Evolutionary conservation across 352 stramenopile species (phyloP).

Genomic region (Globisporangium paroecandrum): DNA sequence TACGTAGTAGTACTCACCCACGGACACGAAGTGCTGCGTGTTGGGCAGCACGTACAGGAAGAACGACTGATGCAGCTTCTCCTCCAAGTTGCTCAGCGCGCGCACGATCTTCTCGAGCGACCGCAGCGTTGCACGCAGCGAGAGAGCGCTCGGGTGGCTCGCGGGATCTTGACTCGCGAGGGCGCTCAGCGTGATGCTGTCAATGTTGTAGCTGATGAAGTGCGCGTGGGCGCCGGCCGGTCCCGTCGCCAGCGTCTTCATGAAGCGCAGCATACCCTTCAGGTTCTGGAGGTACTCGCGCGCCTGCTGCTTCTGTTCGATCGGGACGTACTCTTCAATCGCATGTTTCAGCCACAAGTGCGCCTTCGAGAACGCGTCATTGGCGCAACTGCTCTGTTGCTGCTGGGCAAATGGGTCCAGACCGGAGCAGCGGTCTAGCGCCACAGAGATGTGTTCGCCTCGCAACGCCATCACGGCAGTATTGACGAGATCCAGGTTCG

Average conservation of each 20-base stretch:
- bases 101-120: constrained; percentile 67
- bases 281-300: constrained; percentile 55
- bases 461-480: constrained; percentile 51
- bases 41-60: constrained; percentile 84
- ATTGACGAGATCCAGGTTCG: constrained; percentile 87
- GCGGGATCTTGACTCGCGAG: constrained; percentile 21
- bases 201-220: constrained; percentile 87
- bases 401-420: constrained; percentile 1
- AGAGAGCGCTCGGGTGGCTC: constrained; percentile 20
- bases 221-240: constrained; percentile 65
- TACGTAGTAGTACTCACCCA: constrained; percentile 85
- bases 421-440: constrained; percentile 45
- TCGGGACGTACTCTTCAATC: constrained; percentile 5
- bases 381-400: not conserved
- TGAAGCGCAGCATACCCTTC: constrained; percentile 76
- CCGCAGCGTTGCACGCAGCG: constrained; percentile 38
- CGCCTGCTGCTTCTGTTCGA: constrained; percentile 20
- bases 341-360: constrained; percentile 8
- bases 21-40: constrained; percentile 73
- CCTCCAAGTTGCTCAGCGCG: constrained; percentile 83
- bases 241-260: constrained; percentile 61
- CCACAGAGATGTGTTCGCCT: constrained; percentile 40
- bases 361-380: constrained; percentile 14
- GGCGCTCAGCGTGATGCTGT: constrained; percentile 66
- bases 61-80: constrained; percentile 88